Evolutionary conservation across 768 basidiomycete species (phyloP).

Genomic region (Lactarius tabidus): DNA sequence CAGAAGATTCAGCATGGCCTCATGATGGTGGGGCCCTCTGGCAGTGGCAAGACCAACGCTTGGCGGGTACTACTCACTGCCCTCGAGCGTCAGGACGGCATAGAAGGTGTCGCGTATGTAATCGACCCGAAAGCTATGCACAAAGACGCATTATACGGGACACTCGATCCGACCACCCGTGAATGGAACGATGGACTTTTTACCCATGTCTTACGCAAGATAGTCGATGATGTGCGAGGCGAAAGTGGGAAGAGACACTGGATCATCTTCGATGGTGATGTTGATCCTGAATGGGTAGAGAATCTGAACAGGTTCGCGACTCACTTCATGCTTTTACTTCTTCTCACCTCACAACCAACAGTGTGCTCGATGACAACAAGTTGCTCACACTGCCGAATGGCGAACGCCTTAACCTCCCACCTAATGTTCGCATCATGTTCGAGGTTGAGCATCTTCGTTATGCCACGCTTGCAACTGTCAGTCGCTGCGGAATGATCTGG

Average conservation of each 20-base stretch:
- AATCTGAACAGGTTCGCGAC: conserved; percentile 87
- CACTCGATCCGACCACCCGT: conserved; percentile 92
- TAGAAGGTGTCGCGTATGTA: conserved; percentile 91
- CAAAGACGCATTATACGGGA: conserved; percentile 97
- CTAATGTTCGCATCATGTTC: conserved; percentile 99
- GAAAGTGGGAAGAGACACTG: conserved; percentile 96
- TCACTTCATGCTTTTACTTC: background rate
- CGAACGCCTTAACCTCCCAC: conserved; percentile 93
- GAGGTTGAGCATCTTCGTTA: conserved; percentile 98
- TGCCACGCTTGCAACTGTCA: conserved; percentile 96
- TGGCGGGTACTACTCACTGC: conserved; percentile 94
- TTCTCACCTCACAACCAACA: conserved; percentile 33
- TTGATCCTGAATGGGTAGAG: conserved; percentile 99
- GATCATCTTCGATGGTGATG: conserved; percentile 99
- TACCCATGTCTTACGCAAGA: conserved; percentile 95
- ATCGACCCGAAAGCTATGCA: conserved; percentile 99
- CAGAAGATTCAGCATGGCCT: conserved; percentile 99
- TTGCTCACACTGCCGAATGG: conserved; percentile 95
- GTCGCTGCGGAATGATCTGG: conserved; percentile 99
- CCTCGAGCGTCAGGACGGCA: conserved; percentile 84
- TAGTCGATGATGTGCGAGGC: conserved; percentile 97
- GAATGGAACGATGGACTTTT: conserved; percentile 99
- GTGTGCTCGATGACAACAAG: conserved; percentile 99
- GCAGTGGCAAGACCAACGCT: conserved; percentile 93
- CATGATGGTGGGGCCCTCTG: conserved; percentile 99